Evolutionary conservation across 257 asterid species (phyloP).

Genomic region (Nicotiana noctiflora): DNA sequence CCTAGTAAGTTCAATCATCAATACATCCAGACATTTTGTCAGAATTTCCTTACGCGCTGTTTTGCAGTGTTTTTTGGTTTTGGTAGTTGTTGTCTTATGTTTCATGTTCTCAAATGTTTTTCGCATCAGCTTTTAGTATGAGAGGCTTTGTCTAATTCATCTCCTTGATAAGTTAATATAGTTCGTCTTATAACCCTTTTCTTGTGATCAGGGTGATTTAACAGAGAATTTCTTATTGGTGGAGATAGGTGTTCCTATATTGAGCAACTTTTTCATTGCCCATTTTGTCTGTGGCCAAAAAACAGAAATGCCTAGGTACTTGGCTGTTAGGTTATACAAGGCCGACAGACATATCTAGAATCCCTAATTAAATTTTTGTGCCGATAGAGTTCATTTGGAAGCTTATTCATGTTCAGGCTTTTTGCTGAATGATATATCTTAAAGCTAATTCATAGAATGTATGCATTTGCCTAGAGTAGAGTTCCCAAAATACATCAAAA

Average conservation of each 20-base stretch:
- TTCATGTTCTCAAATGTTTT: not conserved
- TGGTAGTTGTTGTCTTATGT: not conserved
- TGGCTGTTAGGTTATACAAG: not conserved
- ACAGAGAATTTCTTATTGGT: not conserved
- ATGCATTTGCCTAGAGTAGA: not conserved
- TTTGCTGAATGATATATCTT: not conserved
- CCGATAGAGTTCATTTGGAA: not conserved
- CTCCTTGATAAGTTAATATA: not conserved
- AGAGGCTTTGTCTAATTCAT: not conserved
- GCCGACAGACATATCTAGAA: not conserved
- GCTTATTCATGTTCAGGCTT: not conserved
- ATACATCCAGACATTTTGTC: not conserved
- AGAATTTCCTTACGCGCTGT: not conserved
- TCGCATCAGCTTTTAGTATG: not conserved
- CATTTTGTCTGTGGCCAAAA: not conserved
- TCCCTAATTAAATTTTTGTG: not conserved
- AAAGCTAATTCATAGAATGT: not conserved
- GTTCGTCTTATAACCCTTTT: not conserved
- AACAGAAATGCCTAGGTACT: not conserved
- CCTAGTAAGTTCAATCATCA: conserved; percentile 40
- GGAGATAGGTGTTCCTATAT: not conserved
- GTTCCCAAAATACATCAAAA: not conserved
- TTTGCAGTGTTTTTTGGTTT: not conserved
- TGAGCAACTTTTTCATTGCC: not conserved
- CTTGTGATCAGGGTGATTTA: not conserved